These are phyloP conservation scores for Pyracantha coccinea DNA, from an alignment of 331 rosid species.

Conservation along the genomic window DNA sequence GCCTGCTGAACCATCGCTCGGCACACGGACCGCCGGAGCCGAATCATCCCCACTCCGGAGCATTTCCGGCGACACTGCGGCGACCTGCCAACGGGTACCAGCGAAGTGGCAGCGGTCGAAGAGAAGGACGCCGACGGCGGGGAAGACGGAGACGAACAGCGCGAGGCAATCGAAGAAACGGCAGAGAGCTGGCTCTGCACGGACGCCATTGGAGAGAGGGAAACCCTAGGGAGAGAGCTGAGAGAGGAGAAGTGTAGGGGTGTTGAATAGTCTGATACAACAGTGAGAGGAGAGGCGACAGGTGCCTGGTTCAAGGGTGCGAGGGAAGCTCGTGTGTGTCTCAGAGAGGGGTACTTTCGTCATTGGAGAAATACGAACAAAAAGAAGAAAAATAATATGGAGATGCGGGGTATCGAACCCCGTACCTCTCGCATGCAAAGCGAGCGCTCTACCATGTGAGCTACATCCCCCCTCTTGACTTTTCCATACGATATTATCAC, in stretches of 20 bases:
- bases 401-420: conserved; percentile 65
- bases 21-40: conserved; percentile 22
- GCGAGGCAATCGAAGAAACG: conserved; percentile 26
- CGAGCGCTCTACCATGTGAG: conserved; percentile 69
- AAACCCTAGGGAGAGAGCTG: neutral
- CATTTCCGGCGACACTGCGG: conserved; percentile 10
- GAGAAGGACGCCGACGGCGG: neutral
- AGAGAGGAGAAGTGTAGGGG: neutral
- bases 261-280: neutral
- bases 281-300: neutral
- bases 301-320: neutral
- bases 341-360: neutral
- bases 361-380: neutral
- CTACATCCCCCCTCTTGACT: conserved; percentile 25
- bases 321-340: neutral
- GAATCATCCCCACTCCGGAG: conserved; percentile 7
- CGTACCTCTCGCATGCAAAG: conserved; percentile 69
- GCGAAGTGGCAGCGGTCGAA: conserved; percentile 3
- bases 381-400: no score
- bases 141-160: conserved; percentile 11
- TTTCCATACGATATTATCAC: fast-evolving
- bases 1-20: conserved; percentile 83
- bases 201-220: conserved; percentile 50
- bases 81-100: conserved; percentile 1
- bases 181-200: conserved; percentile 34